These are phyloP conservation scores for Larix sibirica DNA, from an alignment of 83 land plant genomes.

Conservation along the genomic window DNA sequence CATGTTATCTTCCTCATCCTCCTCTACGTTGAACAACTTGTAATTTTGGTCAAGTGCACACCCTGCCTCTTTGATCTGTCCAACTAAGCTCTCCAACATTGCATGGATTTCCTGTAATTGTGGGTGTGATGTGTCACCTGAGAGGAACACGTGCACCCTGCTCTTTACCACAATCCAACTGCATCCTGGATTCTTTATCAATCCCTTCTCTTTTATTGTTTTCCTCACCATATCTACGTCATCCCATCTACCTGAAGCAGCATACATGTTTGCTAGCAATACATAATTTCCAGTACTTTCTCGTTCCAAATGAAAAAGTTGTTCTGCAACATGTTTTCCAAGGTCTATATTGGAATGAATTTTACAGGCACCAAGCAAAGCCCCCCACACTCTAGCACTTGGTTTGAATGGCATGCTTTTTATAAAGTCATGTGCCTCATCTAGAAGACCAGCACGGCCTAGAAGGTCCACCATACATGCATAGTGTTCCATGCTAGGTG, in stretches of 20 bases:
- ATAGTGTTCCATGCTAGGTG: constrained; percentile 37
- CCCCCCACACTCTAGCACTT: constrained; percentile 30
- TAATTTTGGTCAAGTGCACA: background rate
- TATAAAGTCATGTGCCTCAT: constrained; percentile 34
- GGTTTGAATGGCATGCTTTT: constrained; percentile 20
- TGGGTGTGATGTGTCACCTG: background rate
- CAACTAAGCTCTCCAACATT: background rate
- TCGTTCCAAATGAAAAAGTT: constrained; percentile 11
- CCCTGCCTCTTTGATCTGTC: background rate
- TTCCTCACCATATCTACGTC: constrained; percentile 27
- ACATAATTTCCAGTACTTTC: constrained; percentile 32
- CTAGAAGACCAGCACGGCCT: constrained; percentile 42
- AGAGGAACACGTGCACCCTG: background rate
- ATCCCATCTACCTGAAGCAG: constrained; percentile 34
- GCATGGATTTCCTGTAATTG: background rate
- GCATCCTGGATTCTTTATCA: constrained; percentile 31
- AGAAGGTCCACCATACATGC: constrained; percentile 47
- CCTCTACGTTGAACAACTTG: too few species aligned
- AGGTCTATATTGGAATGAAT: constrained; percentile 41
- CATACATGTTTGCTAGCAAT: constrained; percentile 36
- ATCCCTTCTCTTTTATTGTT: constrained; percentile 22
- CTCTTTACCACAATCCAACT: background rate
- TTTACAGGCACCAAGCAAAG: constrained; percentile 46
- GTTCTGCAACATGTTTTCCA: background rate
- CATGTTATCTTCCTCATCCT: too few species aligned